Base-by-base conservation (phyloP, 1,284 basidiomycete species). In the Coniophora puteana region DNA sequence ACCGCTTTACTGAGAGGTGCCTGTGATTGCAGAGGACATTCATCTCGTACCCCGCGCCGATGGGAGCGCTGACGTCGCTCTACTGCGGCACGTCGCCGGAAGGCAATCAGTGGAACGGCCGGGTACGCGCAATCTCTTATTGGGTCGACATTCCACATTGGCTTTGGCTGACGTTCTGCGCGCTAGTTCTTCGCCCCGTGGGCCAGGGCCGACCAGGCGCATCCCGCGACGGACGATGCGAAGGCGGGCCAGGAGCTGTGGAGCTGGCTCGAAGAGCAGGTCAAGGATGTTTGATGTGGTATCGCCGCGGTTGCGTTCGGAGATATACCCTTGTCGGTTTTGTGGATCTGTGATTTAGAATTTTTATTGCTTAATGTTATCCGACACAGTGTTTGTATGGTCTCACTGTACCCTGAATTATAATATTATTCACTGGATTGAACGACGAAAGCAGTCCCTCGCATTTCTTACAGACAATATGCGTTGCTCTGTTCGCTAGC, bases 121-220 rank as follows among this genome's bases (percentile, higher is more conserved):
- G 65, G 56, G 66, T 60, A 30, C 4, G 36, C 28, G 10, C 20
- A 11, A 13, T 18, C 18, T 32, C 16, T 21, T 5, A 25, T 28
- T 18, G n/a, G 3, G 11, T 14, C 23, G 4, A 13, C 13, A 1
- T 4, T 12, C 5, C 6, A 5, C n/a, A 41, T 12, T 17, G 17
- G n/a, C n/a, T n/a, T 22, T 6, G n/a, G 11, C 20, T 41, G 14
- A 40, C 6, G 4, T 11, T 7, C 8, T 34, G 17, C 31, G 14
- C 17, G 17, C 37, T 30, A 74, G 69, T 74, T 68, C 41, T 56
- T 74, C 16, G 53, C 68, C 27, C 71, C 72, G 3, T 76, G 71
- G 68, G 71, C 69, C 6, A 54, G 67, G 12, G 29, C 65, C 4
- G 67, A 63, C 3, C 37, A 44, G 21, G 41, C 63, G 3, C 52